These are phyloP conservation scores for Sideroxylon spinosum DNA, from an alignment of 179 eudicot genomes.

Conservation along the genomic window DNA sequence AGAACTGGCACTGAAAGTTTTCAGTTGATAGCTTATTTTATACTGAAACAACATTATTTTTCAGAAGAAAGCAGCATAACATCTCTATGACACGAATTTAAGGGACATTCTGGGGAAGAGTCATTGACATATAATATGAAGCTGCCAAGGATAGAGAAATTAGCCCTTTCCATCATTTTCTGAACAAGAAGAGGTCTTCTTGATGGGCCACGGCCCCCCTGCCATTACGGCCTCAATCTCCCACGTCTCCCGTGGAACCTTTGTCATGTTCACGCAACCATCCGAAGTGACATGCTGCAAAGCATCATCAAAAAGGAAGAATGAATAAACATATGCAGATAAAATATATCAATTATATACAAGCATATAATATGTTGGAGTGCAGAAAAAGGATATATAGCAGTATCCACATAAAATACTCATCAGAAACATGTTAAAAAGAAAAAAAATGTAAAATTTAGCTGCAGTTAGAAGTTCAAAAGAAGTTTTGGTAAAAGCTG, in stretches of 20 bases:
- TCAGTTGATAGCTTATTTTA: too few species aligned
- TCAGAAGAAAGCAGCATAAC: too few species aligned
- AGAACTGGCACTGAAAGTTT: too few species aligned
- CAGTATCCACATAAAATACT: neutral
- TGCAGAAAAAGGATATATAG: neutral
- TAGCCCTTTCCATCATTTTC: constrained; percentile 12
- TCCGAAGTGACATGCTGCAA: constrained; percentile 39
- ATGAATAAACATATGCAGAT: neutral
- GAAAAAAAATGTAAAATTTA: neutral
- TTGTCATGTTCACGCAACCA: constrained; percentile 66
- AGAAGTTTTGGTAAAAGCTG: constrained; percentile 7
- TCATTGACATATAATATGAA: too few species aligned
- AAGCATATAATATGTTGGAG: neutral
- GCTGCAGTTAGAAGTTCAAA: neutral
- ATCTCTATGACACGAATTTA: too few species aligned
- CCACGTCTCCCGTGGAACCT: constrained; percentile 51
- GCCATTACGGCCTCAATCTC: constrained; percentile 77
- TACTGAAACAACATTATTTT: too few species aligned
- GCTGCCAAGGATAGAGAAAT: neutral
- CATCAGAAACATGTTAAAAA: neutral
- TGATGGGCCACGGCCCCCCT: constrained; percentile 57
- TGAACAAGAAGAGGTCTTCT: neutral
- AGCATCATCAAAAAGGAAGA: constrained; percentile 1
- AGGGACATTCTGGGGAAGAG: too few species aligned
- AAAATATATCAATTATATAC: too few species aligned